Percentiles rank a stretch among this genome's conserved stretches.
phyloP scores from a whole-genome alignment of 2,329 filamentous ascomycete species.

The Pseudocercospora fuligena region DNA sequence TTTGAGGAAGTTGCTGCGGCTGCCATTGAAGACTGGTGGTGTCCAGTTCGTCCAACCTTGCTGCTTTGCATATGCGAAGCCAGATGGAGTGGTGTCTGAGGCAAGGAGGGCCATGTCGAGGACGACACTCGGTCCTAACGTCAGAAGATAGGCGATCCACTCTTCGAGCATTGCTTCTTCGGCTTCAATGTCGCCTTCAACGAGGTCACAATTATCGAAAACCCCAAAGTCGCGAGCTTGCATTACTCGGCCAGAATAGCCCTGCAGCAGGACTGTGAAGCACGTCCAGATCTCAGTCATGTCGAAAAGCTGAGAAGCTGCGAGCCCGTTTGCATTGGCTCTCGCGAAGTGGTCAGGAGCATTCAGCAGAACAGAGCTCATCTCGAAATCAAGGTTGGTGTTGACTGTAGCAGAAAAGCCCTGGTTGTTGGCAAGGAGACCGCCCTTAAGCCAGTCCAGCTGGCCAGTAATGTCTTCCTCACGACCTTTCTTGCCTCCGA shows the following conservation, averaged over 20 bases:
- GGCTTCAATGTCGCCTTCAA: constrained; percentile 54
- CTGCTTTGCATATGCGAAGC: constrained; percentile 58
- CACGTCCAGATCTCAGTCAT: constrained; percentile 70
- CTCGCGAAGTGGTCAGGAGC: constrained; percentile 62
- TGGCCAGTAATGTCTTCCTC: constrained; percentile 65
- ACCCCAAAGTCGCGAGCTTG: constrained; percentile 62
- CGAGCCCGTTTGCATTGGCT: constrained; percentile 61
- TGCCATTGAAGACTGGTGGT: constrained; percentile 50
- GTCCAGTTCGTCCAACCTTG: constrained; percentile 64
- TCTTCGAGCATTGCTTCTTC: constrained; percentile 63
- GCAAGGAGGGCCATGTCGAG: constrained; percentile 54
- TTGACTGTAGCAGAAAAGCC: constrained; percentile 52
- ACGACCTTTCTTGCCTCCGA: constrained; percentile 62
- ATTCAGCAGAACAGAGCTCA: constrained; percentile 60
- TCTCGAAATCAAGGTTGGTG: constrained; percentile 53
- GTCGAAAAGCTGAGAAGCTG: constrained; percentile 63
- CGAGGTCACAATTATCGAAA: constrained; percentile 55
- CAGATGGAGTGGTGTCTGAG: constrained; percentile 45
- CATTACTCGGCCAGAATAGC: constrained; percentile 58
- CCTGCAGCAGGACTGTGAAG: constrained; percentile 60
- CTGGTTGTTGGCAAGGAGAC: constrained; percentile 55
- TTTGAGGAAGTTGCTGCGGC: constrained; percentile 62
- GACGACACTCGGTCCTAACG: constrained; percentile 61
- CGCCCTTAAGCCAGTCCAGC: constrained; percentile 67
- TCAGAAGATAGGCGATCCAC: constrained; percentile 65